Base-by-base conservation (phyloP, 345 rosid species). In the Litchi chinensis region DNA sequence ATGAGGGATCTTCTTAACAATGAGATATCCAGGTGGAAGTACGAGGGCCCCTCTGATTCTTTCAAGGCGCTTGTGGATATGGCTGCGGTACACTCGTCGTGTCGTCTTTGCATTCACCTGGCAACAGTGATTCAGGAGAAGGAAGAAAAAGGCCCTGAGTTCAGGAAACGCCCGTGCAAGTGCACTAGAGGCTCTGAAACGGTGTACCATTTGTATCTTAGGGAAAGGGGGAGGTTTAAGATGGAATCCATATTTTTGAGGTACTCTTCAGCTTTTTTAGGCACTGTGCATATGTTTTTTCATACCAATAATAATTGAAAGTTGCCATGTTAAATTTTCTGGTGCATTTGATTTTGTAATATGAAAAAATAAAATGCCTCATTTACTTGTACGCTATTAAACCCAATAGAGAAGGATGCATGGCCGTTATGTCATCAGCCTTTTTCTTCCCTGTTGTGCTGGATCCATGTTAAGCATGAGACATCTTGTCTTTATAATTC, bases 11-110 rank as follows among this genome's bases (percentile, higher is more conserved):
- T 65, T 80, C 43, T 66, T 81, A 63, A 68, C 71, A 75, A 60
- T 67, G 59, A 62, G 37, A 40, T 82, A 65, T 41, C 41, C 32
- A 94, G 98, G 86, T 96, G 99, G 99, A 96, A 96, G 84, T 89
- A 90, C 8, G 92, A 96, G 56, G 97, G 99, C n/a, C 99, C 98
- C 37, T 90, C 93, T 10, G 95, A 94, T 84, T 89, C 95, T 79
- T 96, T 94, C 87, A 96, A 93, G 86, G 98, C 99, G 74, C 94
- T 96, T 24, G 90, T 96, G 76, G 99, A 96, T 85, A 94, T 94
- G 99, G 93, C 98, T 41, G 95, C 93, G 4, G 98, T 94, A 28
- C 98, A 96, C 74, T 96, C 98, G 63, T 93, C 99, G n/a, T 96
- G 99, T 75, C 97, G 98, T n/a, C 94, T 94, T 73, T 96, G 98